Evolutionary conservation across 805 yeast genomes (phyloP).

Genomic region (Barnettozyma wickerhamii): DNA sequence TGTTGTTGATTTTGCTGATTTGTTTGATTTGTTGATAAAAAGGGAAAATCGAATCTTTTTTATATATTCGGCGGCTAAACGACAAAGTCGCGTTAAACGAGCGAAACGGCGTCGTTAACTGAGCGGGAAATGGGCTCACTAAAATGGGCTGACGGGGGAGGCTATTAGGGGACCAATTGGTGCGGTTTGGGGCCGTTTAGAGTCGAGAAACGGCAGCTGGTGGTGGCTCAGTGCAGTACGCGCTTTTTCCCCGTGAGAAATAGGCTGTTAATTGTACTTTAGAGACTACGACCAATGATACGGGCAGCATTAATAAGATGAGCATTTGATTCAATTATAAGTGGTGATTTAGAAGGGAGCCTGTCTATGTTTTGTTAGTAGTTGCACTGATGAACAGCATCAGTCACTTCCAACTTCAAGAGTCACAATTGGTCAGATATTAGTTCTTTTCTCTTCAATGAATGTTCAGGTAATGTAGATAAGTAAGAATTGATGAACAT

Average conservation of each 20-base stretch:
- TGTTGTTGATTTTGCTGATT: not conserved
- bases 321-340: too few species aligned
- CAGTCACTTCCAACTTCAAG: not conserved
- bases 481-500: constrained; percentile 14
- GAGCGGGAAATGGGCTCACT: not conserved
- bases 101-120: not conserved
- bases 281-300: too few species aligned
- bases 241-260: too few species aligned
- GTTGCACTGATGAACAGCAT: not conserved
- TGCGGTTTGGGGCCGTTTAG: not conserved
- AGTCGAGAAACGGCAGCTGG: not conserved
- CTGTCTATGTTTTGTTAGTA: too few species aligned
- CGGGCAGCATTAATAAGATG: too few species aligned
- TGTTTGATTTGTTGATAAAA: not conserved
- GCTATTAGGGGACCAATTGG: not conserved
- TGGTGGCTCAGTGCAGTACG: not conserved
- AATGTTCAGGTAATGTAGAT: constrained; percentile 30
- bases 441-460: constrained; percentile 7
- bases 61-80: too few species aligned
- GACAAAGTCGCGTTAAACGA: too few species aligned
- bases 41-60: not conserved
- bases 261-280: not conserved
- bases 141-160: not conserved
- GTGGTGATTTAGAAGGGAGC: too few species aligned
- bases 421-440: not conserved